A percentile compares a stretch with the other conserved stretches of the same genome.
Conservation (phyloP, 176 grass and related monocot genomes). For the Poa pratensis region DNA sequence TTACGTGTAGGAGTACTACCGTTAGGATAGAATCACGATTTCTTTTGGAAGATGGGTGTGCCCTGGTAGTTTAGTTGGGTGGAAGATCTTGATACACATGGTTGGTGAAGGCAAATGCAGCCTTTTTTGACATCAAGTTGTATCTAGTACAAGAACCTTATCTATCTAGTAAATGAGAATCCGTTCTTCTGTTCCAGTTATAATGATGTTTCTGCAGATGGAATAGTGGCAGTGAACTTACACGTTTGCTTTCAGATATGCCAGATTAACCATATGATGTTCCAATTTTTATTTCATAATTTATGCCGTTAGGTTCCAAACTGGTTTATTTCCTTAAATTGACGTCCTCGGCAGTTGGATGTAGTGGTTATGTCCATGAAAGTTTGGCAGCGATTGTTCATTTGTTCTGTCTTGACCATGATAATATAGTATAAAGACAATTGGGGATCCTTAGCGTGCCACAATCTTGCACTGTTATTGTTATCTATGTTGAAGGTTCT, state of each 20-base stretch:
- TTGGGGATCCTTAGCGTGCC: constrained; percentile 23
- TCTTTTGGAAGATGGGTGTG: background rate
- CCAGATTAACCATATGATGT: background rate
- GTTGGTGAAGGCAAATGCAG: background rate
- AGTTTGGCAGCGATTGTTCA: background rate
- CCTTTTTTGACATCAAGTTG: background rate
- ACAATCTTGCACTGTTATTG: background rate
- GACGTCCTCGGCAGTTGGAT: background rate
- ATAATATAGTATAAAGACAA: constrained; percentile 19
- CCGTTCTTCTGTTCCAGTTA: background rate
- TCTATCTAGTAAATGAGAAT: background rate
- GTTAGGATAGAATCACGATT: background rate
- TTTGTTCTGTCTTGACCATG: constrained; percentile 2
- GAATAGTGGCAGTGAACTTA: background rate
- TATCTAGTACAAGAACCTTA: constrained; percentile 7
- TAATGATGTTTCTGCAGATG: background rate
- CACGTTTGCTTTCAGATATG: background rate
- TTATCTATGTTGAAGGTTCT: constrained; percentile 13
- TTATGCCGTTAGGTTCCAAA: background rate
- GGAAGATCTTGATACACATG: background rate
- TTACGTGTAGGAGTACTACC: no score
- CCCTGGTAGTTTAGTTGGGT: background rate
- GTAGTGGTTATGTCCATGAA: constrained; percentile 1
- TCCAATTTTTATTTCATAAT: constrained; percentile 17
- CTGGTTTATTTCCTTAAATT: constrained; percentile 8